Base-by-base conservation (phyloP, 2,329 filamentous ascomycete genomes). In the Aureobasidium sp. region DNA sequence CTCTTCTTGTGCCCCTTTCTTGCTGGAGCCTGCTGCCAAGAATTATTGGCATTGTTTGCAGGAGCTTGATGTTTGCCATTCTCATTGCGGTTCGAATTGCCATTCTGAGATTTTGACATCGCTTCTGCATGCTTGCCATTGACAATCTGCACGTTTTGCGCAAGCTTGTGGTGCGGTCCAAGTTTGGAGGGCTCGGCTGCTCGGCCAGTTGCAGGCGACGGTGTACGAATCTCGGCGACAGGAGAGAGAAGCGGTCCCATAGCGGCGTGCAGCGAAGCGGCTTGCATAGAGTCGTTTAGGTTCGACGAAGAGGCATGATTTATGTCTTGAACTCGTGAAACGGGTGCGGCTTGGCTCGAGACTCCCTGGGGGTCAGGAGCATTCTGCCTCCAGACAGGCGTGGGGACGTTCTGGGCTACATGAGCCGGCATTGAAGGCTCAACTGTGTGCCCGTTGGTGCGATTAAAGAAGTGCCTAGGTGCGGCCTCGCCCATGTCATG, bases 151-250 rank as follows among this genome's bases (percentile, higher is more conserved):
- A 68, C 68, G 20, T 65, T 64, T 64, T 68, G 68, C 49, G 65
- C 42, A 51, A 55, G 45, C 39, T 64, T 52, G 52, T 58, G 41
- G 34, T 53, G 41, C 29, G 52, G 36, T 44, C 49, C 25, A 34
- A 45, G 37, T 42, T 41, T 49, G 22, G 62, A 60, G 17, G 45
- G 62, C 3, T 85, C 84, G 55, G 80, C 75, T 52, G 81, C 85
- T 61, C 86, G 80, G 61, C 77, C 76, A 14, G 81, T 77, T 3
- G 81, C 87, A 1, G 88, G 87, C 1, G 88, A 90, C 2, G 88
- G 87, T 0, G 86, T 88, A n/a, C 82, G 81, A 6, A 83, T 82
- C 74, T 91, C 89, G 60, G 87, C 88, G 0, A 91, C 88, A 0
- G 89, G 89, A 0, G 89, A 91, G 2, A 92, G 78, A 25, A 81